Base-by-base conservation (phyloP, 2,329 filamentous ascomycete genomes). In the Exophiala dermatitidis region DNA sequence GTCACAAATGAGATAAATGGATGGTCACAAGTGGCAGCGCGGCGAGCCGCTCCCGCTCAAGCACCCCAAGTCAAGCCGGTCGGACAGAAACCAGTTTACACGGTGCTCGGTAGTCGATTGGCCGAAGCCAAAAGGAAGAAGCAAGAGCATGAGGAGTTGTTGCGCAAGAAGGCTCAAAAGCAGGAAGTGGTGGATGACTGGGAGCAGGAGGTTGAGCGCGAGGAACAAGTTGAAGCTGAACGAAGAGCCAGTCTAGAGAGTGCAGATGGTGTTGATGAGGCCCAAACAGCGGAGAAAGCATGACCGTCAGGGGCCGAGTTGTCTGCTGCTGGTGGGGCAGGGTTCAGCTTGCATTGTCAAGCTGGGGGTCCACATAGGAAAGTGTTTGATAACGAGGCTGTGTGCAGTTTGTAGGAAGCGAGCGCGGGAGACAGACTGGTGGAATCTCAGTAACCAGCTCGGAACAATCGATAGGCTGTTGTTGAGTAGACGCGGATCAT, bases 1-100 rank as follows among this genome's bases (percentile, higher is more conserved):
- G 46, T 65, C 60, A 52, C 69, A 62, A 46, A 40, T 4, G 30
- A 40, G 8, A 66, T 71, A 49, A 64, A 67, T 60, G 71, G 79
- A 36, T 75, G 79, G 77, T 78, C 75, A 37, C 71, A 76, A 60
- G 76, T 76, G 47, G 78, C 70, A 50, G 77, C 68, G 33, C 79
- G 71, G 47, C 56, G 48, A 69, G 79, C 71, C 62, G 78, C 69
- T 53, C 71, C 68, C 50, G 74, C 61, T 63, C 70, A 62, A 68
- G 60, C 67, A 65, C 43, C 71, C 67, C 57, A 66, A 72, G 48
- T 59, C 29, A 45, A 66, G 72, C 30, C 71, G 71, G 42, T 71
- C 65, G 50, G 69, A 31, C 50, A 66, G 59, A 60, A 63, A 58
- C 38, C 65, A 57, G 31, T 64, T 2, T 65, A 63, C 38, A 67